Base-by-base conservation (phyloP, 768 basidiomycete species). In the Naganishia randhawae region DNA sequence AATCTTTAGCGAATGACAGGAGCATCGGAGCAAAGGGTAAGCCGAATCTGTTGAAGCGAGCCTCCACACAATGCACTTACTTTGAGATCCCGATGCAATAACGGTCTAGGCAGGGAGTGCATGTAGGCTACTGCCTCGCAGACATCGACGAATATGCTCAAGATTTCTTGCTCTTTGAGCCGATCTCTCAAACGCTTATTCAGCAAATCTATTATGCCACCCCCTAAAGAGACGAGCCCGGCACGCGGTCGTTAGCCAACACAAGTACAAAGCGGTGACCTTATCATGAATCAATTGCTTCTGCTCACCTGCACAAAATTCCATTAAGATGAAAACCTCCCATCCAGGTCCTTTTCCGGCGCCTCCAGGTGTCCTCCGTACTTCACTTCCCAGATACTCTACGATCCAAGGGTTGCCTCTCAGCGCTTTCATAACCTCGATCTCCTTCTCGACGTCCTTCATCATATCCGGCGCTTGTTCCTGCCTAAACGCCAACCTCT, bases 161-260 rank as follows among this genome's bases (percentile, higher is more conserved):
- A 84, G 74, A 99, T 97, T 80, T 99, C 96, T 27, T 88, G 85
- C 81, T 99, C 96, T 2, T 92, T 94, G 48, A 98, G 84, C 29
- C 96, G 87, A 81, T 98, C 93, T 64, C 94, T 86, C 52, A 99
- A 84, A 63, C 96, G 86, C 73, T 93, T 87, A 81, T 99, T 99
- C 91, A 99, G 93, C 89, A 98, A 93, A 82, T 99, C 96, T 80
- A 99, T 98, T 72, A 99, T 97, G 39, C 96, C 96, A 42, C 96
- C 96, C 54, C 93, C 93, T 92, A 71, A 63, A 72, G 53, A 48
- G 11, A 48, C 74, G 48, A 74, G 42, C 50, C 63, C 39, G 22
- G 50, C n/a, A 27, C 22, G n/a, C n/a, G n/a, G n/a, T n/a, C 19
- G 9, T 48, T 42, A n/a, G 10, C 11, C 11, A 62, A 37, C 32